Base-by-base conservation (phyloP, 306 rosid genomes). In the Corylus americana region DNA sequence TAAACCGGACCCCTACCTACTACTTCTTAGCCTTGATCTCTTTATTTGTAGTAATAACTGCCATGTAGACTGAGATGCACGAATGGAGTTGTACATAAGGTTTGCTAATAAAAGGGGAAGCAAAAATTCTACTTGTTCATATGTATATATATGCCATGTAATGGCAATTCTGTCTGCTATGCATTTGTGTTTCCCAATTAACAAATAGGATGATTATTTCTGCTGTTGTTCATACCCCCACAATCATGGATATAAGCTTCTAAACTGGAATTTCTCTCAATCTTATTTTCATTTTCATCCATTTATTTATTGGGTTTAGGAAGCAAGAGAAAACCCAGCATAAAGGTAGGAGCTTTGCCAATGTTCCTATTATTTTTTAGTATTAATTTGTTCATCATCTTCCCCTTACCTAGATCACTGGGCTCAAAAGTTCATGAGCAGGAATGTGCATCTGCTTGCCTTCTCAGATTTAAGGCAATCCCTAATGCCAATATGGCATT, bases 81-180 rank as follows among this genome's bases (percentile, higher is more conserved):
- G 53, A 55, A 80, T 81, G 81, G 58, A 63, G 76, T 35, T 96
- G 98, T 96, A 88, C 69, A 92, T 91, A 93, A 77, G 81, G 94
- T 84, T 81, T 90, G 96, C 78, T 77, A 57, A 91, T 92, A 90
- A 91, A 83, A 12, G 70, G 74, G 76, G 79, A 74, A 74, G 74
- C 82, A 72, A 77, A 62, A 55, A 49, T 39, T 74, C 78, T 76
- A 22, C 53, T 53, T 3, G 88, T 83, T 84, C 81, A 78, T 85
- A 75, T 81, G 44, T 78, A 77, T 86, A 75, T 81, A 55, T 78
- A 37, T 86, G 70, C 63, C 72, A 74, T 82, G 81, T 51, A 80
- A 81, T 84, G 80, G 71, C 70, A 75, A 39, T 83, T 45, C 55
- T 25, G n/a, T 14, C 14, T 31, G 17, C 55, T 1, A 55, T 20